Conservation (phyloP, 345 rosid species). For the Melaleuca alternifolia region DNA sequence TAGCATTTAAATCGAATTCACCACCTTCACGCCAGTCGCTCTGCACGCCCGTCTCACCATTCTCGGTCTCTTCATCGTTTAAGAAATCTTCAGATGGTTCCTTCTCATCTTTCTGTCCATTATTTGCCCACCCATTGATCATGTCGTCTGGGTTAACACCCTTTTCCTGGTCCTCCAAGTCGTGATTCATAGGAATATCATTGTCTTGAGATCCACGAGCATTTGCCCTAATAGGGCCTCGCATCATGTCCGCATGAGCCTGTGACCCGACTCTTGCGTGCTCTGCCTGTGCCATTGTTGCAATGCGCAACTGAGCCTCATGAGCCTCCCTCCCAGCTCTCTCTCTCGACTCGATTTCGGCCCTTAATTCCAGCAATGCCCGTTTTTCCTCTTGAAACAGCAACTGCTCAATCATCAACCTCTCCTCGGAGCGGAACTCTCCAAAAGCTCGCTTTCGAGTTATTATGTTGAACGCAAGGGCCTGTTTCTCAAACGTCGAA, state of each 20-base stretch:
- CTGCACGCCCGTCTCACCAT: constrained; percentile 55
- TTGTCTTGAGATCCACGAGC: constrained; percentile 50
- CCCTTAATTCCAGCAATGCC: constrained; percentile 40
- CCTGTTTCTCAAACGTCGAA: constrained; percentile 82
- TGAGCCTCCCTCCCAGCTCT: constrained; percentile 71
- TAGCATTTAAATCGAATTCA: constrained; percentile 16
- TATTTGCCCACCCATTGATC: constrained; percentile 88
- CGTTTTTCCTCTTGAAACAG: constrained; percentile 68
- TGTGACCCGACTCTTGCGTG: constrained; percentile 65
- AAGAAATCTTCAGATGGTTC: constrained; percentile 89
- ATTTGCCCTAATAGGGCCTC: constrained; percentile 54
- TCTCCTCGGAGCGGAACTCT: constrained; percentile 73
- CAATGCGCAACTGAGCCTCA: constrained; percentile 60
- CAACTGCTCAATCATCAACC: constrained; percentile 67
- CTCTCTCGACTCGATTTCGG: constrained; percentile 66
- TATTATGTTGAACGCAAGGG: constrained; percentile 63
- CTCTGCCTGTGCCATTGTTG: constrained; percentile 66
- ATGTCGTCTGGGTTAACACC: constrained; percentile 59
- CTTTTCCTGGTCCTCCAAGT: constrained; percentile 58
- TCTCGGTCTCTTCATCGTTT: constrained; percentile 82
- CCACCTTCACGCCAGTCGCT: constrained; percentile 65
- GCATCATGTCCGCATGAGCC: constrained; percentile 46
- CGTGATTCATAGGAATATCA: constrained; percentile 42
- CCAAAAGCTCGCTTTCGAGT: constrained; percentile 52
- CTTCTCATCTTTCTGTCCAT: constrained; percentile 63